phyloP scores from a whole-genome alignment of 768 basidiomycete genomes.

The Peribolospora kevripleyi region DNA sequence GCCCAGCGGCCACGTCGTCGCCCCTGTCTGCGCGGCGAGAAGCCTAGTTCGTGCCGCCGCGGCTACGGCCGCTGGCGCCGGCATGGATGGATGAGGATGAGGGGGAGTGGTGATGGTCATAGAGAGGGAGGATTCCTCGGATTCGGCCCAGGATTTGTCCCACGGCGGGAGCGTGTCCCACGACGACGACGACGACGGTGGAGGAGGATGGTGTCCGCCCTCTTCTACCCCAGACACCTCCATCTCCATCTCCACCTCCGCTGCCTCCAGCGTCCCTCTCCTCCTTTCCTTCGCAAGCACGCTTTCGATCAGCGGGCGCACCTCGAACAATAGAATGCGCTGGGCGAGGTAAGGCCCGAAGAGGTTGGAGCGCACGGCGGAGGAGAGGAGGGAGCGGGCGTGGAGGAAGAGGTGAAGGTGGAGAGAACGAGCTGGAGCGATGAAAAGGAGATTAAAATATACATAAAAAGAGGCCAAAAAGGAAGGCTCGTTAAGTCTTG shows the following conservation, averaged over 20 bases:
- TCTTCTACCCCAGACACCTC: neutral
- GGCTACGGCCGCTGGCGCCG: conserved; percentile 5
- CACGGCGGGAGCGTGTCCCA: conserved; percentile 3
- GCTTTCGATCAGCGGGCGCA: conserved; percentile 39
- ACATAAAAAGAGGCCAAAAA: neutral
- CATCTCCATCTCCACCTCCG: neutral
- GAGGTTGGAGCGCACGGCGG: conserved; percentile 70
- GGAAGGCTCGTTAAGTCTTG: neutral
- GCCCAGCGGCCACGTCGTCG: conserved; percentile 85
- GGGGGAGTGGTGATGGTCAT: neutral
- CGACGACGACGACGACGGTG: neutral
- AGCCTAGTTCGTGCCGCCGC: conserved; percentile 11
- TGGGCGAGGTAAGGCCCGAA: conserved; percentile 85
- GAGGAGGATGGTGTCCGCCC: neutral
- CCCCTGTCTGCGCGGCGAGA: conserved; percentile 27
- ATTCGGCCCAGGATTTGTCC: neutral
- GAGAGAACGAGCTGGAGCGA: conserved; percentile 41
- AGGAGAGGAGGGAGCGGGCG: conserved; percentile 66
- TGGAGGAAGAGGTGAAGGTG: conserved; percentile 85
- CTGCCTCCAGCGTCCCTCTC: conserved; percentile 27
- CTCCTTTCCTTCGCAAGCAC: conserved; percentile 26
- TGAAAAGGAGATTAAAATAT: neutral
- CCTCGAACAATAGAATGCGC: conserved; percentile 50
- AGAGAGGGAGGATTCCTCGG: neutral
- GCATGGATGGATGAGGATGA: neutral